A percentile compares a stretch with the other conserved stretches of the same genome.
Conservation (phyloP, 179 eudicot species). For the Amaranthus tricolor region DNA sequence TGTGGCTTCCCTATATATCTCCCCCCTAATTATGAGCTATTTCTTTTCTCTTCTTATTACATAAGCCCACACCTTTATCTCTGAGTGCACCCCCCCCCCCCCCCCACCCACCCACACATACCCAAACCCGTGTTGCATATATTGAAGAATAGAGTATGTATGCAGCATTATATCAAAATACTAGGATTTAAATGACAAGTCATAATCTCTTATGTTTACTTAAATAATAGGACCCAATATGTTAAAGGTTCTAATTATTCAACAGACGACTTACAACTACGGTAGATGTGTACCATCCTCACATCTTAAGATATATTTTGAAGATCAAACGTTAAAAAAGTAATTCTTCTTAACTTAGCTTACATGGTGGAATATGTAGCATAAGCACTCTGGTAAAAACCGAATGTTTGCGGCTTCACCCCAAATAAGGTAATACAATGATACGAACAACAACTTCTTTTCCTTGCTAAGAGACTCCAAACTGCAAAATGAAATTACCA, state of each 20-base stretch:
- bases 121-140: too few species aligned
- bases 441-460: conserved; percentile 71
- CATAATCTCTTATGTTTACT: too few species aligned
- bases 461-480: conserved; percentile 84
- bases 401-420: conserved; percentile 96
- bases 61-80: too few species aligned
- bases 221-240: background rate
- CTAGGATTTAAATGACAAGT: too few species aligned
- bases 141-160: too few species aligned
- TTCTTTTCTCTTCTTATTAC: too few species aligned
- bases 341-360: conserved; percentile 15
- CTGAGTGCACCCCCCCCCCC: too few species aligned
- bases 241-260: background rate
- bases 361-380: conserved; percentile 99
- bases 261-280: background rate
- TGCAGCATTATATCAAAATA: too few species aligned
- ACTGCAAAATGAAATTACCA: conserved; percentile 47
- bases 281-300: background rate
- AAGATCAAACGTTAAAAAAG: background rate
- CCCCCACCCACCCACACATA: too few species aligned
- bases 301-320: background rate
- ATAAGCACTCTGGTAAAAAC: conserved; percentile 98
- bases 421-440: conserved; percentile 90
- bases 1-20: too few species aligned
- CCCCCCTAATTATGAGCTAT: too few species aligned